These are phyloP conservation scores for Herpetomonas samuelpessoai DNA, from an alignment of 208 protist genomes.

Conservation along the genomic window DNA sequence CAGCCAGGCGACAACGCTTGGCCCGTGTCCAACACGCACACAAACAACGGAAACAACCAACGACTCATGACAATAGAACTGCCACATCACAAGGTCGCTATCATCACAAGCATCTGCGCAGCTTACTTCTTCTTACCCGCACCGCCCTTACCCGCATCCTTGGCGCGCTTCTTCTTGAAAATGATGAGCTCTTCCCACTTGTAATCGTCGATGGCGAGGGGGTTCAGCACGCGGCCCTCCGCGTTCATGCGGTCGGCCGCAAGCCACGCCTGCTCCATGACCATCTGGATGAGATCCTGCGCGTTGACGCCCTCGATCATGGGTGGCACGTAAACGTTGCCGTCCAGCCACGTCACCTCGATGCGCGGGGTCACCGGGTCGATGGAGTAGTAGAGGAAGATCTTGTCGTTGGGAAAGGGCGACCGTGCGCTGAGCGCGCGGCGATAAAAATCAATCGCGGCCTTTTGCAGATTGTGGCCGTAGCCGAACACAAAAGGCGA, in stretches of 20 bases:
- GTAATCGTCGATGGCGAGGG: conserved; percentile 89
- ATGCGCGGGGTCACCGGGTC: conserved; percentile 84
- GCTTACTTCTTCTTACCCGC: conserved; percentile 34
- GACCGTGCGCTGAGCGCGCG: conserved; percentile 73
- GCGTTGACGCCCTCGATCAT: conserved; percentile 75
- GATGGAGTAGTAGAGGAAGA: conserved; percentile 88
- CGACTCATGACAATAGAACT: too few species aligned
- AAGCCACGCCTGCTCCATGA: conserved; percentile 91
- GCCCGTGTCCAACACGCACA: too few species aligned
- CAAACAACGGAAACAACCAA: too few species aligned
- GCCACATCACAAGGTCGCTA: too few species aligned
- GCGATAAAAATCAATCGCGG: conserved; percentile 85
- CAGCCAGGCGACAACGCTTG: too few species aligned
- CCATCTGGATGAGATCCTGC: conserved; percentile 89
- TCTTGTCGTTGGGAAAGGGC: conserved; percentile 84
- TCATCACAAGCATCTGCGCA: too few species aligned
- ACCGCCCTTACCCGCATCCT: conserved; percentile 41
- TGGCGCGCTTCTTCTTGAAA: conserved; percentile 87
- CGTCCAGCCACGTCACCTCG: conserved; percentile 89
- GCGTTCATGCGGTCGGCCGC: conserved; percentile 86
- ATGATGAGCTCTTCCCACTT: conserved; percentile 89
- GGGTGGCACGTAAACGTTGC: conserved; percentile 77
- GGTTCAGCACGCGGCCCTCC: conserved; percentile 71
- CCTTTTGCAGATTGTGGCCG: conserved; percentile 83
- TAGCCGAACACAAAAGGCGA: conserved; percentile 85